Base-by-base conservation (phyloP, 2,329 filamentous ascomycete species). In the Talaromyces verruculosus region DNA sequence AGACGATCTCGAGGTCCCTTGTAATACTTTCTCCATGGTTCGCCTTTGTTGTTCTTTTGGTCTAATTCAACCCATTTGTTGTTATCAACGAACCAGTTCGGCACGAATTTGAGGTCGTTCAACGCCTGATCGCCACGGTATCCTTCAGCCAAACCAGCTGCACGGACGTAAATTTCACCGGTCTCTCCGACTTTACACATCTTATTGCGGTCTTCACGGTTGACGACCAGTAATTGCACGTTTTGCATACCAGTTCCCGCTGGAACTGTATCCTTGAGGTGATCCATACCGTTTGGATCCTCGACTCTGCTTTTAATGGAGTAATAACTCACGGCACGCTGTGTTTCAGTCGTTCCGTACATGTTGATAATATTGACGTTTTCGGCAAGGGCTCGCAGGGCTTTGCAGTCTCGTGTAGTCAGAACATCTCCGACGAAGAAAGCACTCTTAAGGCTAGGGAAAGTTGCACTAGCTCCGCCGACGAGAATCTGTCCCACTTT, bases 351-450 rank as follows among this genome's bases (percentile, higher is more conserved):
- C 0, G 92, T 92, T 49, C 93, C 93, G 74, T 93, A 96, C 88
- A 94, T 91, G 79, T 93, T 94, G 69, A 92, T 84, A 67, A 96
- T 93, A 68, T 84, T 84, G 67, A 87, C 88, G 68, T 94, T 93
- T 0, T 85, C 83, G 0, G 90, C 93, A 43, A 97, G 84, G 55
- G 87, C 84, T 66, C 91, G 91, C n/a, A 98, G 82, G 28, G 85
- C 84, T 49, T 84, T 84, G 78, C 92, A 96, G 72, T 98, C 94
- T 73, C 88, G 85, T 74, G 89, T 96, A 68, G 92, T 96, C 58
- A 98, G 79, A 39, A 97, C 83, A 74, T 98, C 94, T 37, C 95
- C 95, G 0, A 98, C 94, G 68, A 94, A 98, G 83, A 98, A 94
- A 19, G 89, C 92, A 65, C 88, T 84, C 66, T 89, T 84, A n/a